Conservation (phyloP, 2,329 filamentous ascomycete genomes). For the Diaporthe amygdali region DNA sequence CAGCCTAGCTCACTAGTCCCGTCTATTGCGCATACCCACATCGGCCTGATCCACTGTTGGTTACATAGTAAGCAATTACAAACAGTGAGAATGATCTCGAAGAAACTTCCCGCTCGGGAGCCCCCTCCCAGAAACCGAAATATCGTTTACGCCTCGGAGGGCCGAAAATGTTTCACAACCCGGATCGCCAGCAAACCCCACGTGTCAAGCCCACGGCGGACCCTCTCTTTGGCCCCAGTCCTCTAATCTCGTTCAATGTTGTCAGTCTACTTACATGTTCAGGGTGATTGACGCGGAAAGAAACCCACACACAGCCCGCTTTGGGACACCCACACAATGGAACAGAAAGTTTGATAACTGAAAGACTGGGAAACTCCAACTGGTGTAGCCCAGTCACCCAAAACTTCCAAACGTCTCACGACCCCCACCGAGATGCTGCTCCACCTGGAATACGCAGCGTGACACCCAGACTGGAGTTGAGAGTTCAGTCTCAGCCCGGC, state of each 20-base stretch:
- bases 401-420: background rate
- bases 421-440: background rate
- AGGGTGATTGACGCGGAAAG: background rate
- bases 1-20: too few relatives aligned
- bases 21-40: too few relatives aligned
- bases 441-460: background rate
- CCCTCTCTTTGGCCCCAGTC: background rate
- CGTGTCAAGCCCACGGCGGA: background rate
- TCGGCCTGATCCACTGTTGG: background rate
- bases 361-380: background rate
- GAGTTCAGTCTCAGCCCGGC: background rate
- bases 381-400: background rate
- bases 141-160: background rate
- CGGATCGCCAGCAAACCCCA: background rate
- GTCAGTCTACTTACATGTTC: background rate
- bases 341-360: background rate
- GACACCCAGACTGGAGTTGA: background rate
- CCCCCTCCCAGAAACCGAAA: background rate
- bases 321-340: background rate
- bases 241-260: background rate
- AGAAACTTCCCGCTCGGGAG: background rate
- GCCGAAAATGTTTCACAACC: conserved; percentile 4
- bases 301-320: background rate
- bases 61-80: background rate
- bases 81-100: background rate